Evolutionary conservation across 2,329 filamentous ascomycete species (phyloP).

Genomic region (Verticillium albo-atrum): DNA sequence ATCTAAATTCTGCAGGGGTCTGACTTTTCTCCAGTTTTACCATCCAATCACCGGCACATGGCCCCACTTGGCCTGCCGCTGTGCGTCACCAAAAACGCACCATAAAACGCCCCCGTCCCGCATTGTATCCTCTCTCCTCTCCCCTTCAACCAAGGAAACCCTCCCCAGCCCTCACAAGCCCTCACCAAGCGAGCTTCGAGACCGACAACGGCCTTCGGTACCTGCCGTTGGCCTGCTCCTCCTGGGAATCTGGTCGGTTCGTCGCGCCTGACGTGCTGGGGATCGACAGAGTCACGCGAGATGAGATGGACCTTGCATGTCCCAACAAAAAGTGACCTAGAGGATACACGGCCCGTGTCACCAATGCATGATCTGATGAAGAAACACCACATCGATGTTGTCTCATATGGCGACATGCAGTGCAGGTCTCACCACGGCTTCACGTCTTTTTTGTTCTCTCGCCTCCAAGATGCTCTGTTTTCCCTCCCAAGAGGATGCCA

Average conservation of each 20-base stretch:
- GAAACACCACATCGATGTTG: not conserved
- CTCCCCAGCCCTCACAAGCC: not conserved
- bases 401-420: not conserved
- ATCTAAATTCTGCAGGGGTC: not conserved
- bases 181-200: not conserved
- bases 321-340: no score
- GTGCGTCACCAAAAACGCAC: not conserved
- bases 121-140: not conserved
- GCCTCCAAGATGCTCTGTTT: not conserved
- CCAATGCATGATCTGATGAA: not conserved
- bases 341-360: not conserved
- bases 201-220: not conserved
- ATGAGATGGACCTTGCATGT: no score
- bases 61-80: not conserved
- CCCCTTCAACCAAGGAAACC: not conserved
- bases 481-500: not conserved
- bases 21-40: not conserved
- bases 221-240: not conserved
- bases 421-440: not conserved
- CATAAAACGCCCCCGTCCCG: not conserved
- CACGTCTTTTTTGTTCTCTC: not conserved
- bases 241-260: no score
- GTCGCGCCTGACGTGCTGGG: not conserved
- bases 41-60: not conserved
- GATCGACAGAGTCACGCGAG: no score